These are phyloP conservation scores for Piedraia hortae DNA, from an alignment of 2,329 filamentous ascomycete genomes.

Conservation along the genomic window DNA sequence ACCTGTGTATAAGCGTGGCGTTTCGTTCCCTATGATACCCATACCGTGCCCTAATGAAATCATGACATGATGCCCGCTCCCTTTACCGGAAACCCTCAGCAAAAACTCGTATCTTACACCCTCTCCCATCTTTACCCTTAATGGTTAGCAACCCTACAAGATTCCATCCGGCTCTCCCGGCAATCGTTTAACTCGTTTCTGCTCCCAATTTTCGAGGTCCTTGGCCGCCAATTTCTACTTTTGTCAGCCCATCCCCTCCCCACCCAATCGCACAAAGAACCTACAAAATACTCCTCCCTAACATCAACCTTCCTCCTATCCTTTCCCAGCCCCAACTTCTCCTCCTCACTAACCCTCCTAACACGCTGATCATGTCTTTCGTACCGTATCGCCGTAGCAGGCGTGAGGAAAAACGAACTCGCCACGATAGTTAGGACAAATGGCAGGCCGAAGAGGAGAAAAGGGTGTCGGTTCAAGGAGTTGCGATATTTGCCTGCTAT, in stretches of 20 bases:
- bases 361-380: constrained; percentile 82
- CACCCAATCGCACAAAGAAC: constrained; percentile 16
- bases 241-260: constrained; percentile 16
- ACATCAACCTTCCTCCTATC: constrained; percentile 44
- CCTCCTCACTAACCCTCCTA: constrained; percentile 55
- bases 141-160: no score
- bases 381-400: constrained; percentile 77
- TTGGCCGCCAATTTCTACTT: constrained; percentile 50
- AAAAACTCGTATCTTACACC: no score
- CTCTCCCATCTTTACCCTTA: no score
- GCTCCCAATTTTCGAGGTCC: constrained; percentile 88
- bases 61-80: no score
- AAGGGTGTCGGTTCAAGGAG: constrained; percentile 51
- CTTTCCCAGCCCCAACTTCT: constrained; percentile 59
- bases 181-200: constrained; percentile 73
- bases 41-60: no score
- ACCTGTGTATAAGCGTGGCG: no score
- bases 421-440: constrained; percentile 76
- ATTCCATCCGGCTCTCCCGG: constrained; percentile 75
- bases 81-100: no score
- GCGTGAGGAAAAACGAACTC: constrained; percentile 81
- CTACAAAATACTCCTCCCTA: constrained; percentile 65
- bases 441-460: constrained; percentile 76
- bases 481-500: constrained; percentile 54
- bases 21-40: no score